Evolutionary conservation across 805 yeast species (phyloP).

Genomic region (Yamadazyma akitaensis): DNA sequence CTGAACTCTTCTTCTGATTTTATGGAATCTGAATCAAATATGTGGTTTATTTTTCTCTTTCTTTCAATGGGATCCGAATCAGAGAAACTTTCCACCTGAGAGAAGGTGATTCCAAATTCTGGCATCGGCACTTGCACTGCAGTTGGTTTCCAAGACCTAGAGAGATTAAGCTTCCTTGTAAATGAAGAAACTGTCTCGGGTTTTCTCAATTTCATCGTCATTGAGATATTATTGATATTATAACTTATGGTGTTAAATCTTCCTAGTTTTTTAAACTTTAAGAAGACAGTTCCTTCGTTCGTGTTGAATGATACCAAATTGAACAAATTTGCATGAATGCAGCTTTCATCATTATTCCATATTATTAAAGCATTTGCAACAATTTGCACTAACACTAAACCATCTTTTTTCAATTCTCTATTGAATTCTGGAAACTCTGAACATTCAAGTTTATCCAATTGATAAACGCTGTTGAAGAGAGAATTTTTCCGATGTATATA

Average conservation of each 20-base stretch:
- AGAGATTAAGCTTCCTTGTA: background rate
- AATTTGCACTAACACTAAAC: slow-evolving; percentile 10
- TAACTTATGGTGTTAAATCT: slow-evolving; percentile 8
- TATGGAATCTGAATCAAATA: background rate
- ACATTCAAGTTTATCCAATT: background rate
- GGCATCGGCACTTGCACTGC: background rate
- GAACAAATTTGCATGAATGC: slow-evolving; percentile 4
- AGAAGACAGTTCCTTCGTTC: background rate
- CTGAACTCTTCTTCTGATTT: background rate
- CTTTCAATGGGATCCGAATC: background rate
- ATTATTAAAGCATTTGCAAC: slow-evolving; percentile 7
- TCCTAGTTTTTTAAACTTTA: slow-evolving; percentile 10
- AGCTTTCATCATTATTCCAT: slow-evolving; percentile 5
- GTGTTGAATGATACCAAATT: background rate
- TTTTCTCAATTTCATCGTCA: slow-evolving; percentile 6
- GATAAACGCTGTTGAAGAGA: background rate
- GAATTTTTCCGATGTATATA: slow-evolving; percentile 1
- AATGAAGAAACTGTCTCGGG: slow-evolving; percentile 1
- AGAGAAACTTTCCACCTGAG: background rate
- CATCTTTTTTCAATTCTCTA: background rate
- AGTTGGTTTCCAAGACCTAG: slow-evolving; percentile 1
- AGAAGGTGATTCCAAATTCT: background rate
- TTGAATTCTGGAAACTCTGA: slow-evolving; percentile 3
- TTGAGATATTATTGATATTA: slow-evolving; percentile 6
- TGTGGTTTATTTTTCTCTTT: background rate